Evolutionary conservation across 164 flowering plant species (phyloP).

Genomic region (Vitis amurensis): DNA sequence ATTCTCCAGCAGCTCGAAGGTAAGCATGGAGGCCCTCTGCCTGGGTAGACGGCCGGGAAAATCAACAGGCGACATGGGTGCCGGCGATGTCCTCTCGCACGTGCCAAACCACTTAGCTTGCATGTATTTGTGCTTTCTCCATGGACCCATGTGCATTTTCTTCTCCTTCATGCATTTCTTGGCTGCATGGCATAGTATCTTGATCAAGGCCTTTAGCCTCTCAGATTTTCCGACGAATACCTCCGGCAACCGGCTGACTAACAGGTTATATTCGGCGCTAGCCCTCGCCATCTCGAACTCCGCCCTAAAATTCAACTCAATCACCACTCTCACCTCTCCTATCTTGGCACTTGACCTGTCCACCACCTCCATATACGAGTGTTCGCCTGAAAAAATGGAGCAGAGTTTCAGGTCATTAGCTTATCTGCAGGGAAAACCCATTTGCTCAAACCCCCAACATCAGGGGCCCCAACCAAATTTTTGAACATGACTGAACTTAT

Average conservation of each 20-base stretch:
- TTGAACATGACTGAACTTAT: too few relatives aligned
- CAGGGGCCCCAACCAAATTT: too few relatives aligned
- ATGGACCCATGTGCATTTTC: constrained; percentile 89
- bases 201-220: constrained; percentile 48
- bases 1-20: constrained; percentile 42
- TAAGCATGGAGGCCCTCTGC: constrained; percentile 52
- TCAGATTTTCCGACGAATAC: constrained; percentile 76
- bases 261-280: constrained; percentile 60
- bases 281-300: constrained; percentile 93
- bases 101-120: constrained; percentile 82
- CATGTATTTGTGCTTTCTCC: constrained; percentile 91
- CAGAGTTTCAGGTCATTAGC: too few relatives aligned
- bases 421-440: too few relatives aligned
- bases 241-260: constrained; percentile 65
- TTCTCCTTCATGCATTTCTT: constrained; percentile 89
- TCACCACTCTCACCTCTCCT: constrained; percentile 63
- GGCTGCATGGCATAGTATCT: constrained; percentile 66
- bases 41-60: constrained; percentile 19
- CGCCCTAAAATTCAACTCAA: constrained; percentile 73
- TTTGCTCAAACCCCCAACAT: too few relatives aligned
- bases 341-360: constrained; percentile 44
- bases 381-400: constrained; percentile 54
- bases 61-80: constrained; percentile 7
- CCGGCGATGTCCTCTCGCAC: constrained; percentile 16
- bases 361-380: constrained; percentile 68